Conservation (phyloP, 2,329 filamentous ascomycete species). For the Diplodia sapinea region DNA sequence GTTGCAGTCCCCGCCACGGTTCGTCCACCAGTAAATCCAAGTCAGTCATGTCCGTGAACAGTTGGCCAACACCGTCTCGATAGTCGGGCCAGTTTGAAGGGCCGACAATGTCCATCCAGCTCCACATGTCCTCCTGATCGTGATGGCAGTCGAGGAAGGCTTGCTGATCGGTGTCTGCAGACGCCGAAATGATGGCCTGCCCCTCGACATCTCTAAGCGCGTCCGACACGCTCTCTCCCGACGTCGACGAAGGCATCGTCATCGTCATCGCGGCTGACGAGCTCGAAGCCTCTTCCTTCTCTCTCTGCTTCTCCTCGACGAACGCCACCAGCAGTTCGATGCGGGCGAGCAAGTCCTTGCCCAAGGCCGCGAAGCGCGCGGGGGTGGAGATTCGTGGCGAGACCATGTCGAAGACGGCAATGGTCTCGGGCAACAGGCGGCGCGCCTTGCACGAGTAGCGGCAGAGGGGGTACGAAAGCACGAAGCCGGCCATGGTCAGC, state of each 20-base stretch:
- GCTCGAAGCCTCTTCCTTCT: neutral
- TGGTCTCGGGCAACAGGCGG: neutral
- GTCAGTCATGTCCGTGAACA: neutral
- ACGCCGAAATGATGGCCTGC: too few relatives aligned
- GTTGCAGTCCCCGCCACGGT: too few relatives aligned
- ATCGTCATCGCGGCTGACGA: neutral
- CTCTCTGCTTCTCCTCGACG: neutral
- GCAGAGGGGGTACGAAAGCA: neutral
- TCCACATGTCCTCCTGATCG: conserved; percentile 4
- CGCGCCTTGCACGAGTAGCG: neutral
- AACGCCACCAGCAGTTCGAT: neutral
- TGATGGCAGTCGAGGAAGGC: neutral
- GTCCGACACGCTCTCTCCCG: neutral
- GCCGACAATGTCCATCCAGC: conserved; percentile 3
- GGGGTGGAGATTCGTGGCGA: neutral
- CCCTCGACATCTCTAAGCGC: neutral
- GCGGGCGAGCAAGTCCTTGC: neutral
- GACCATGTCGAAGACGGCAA: neutral
- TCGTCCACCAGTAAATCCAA: neutral
- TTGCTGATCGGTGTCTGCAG: neutral
- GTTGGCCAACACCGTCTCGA: neutral
- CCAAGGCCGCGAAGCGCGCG: neutral
- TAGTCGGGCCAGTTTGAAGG: neutral
- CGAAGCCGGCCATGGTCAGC: neutral
- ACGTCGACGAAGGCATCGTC: neutral